Conservation (phyloP, 2,329 filamentous ascomycete genomes). For the Aspergillus piperis region DNA sequence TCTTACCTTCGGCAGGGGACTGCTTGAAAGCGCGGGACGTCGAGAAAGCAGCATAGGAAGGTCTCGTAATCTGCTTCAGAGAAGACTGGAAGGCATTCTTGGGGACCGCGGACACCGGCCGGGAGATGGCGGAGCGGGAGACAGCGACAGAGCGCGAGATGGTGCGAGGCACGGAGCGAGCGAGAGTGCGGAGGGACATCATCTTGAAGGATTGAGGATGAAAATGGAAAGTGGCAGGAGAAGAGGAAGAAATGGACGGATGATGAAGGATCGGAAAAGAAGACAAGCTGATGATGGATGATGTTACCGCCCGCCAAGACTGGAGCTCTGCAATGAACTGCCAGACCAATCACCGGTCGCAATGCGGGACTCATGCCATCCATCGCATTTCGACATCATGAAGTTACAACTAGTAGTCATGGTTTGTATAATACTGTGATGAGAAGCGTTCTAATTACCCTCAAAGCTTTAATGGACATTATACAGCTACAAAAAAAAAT, state of each 20-base stretch:
- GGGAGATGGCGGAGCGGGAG: constrained; percentile 47
- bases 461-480: not conserved
- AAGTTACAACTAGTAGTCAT: not conserved
- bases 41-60: constrained; percentile 50
- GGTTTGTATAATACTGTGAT: not conserved
- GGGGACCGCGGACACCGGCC: constrained; percentile 52
- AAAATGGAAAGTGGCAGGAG: constrained; percentile 15
- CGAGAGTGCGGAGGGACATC: constrained; percentile 68
- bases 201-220: constrained; percentile 47
- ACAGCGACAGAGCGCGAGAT: constrained; percentile 59
- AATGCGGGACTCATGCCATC: not conserved
- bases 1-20: constrained; percentile 50
- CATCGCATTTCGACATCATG: not conserved
- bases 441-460: not conserved
- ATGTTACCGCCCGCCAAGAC: constrained; percentile 32
- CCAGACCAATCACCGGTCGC: not conserved
- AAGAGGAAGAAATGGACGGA: constrained; percentile 16
- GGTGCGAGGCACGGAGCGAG: constrained; percentile 67
- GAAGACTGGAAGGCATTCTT: constrained; percentile 53
- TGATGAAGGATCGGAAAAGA: constrained; percentile 17
- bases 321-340: constrained; percentile 17
- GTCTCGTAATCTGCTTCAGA: constrained; percentile 47
- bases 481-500: not conserved
- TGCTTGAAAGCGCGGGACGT: constrained; percentile 46
- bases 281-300: constrained; percentile 33